Percentiles rank a stretch among this genome's conserved stretches.
Evolutionary conservation across 306 rosid species (phyloP).

Genomic region (Gillenia trifoliata): DNA sequence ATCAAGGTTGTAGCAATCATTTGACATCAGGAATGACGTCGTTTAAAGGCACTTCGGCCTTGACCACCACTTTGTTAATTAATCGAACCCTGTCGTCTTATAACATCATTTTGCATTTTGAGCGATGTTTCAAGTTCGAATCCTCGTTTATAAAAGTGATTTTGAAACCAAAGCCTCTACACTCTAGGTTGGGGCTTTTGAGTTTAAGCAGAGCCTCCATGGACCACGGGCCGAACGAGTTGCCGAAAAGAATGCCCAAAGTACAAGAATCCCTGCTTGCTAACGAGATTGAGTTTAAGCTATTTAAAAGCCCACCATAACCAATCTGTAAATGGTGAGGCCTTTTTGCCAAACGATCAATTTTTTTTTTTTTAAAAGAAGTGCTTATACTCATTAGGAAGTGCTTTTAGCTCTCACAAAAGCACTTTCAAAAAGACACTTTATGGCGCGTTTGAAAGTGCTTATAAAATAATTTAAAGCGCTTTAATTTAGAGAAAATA

Average conservation of each 20-base stretch:
- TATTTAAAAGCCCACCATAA: too few species aligned
- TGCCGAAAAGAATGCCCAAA: too few species aligned
- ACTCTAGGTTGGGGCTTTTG: too few species aligned
- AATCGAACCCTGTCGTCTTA: neutral
- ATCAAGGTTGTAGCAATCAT: neutral
- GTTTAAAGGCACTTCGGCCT: neutral
- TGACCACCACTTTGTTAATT: neutral
- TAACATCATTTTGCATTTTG: neutral
- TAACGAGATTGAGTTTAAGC: too few species aligned
- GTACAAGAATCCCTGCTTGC: neutral
- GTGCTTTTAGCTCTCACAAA: neutral
- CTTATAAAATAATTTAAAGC: too few species aligned
- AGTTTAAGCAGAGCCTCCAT: too few species aligned
- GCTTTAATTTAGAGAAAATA: too few species aligned
- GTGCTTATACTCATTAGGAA: neutral
- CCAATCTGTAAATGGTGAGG: neutral
- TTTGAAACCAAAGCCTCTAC: neutral
- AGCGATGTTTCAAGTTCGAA: neutral
- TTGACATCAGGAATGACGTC: slow-evolving; percentile 8
- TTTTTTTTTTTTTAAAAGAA: too few species aligned
- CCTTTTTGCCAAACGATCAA: neutral
- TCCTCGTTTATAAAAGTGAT: neutral
- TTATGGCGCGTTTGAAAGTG: too few species aligned
- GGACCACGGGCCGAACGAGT: too few species aligned
- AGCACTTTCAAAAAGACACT: too few species aligned